Conservation (phyloP, 441 rosid species). For the Arabidopsis lyrata region DNA sequence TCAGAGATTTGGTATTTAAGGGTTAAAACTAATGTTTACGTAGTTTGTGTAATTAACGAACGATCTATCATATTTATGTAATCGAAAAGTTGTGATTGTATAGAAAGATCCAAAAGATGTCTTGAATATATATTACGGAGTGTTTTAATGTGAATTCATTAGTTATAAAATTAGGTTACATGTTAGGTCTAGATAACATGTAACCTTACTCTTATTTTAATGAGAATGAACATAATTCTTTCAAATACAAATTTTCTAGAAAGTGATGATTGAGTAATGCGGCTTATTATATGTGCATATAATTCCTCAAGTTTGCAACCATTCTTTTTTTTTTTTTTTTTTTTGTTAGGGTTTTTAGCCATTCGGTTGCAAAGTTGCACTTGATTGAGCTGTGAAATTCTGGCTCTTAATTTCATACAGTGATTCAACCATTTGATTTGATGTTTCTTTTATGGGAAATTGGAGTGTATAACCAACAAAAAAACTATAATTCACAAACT, state of each 20-base stretch:
- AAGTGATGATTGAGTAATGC: neutral
- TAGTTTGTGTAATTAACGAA: neutral
- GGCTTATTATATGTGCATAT: slow-evolving; percentile 9
- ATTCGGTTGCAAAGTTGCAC: neutral
- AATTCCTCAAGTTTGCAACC: neutral
- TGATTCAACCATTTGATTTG: slow-evolving; percentile 24
- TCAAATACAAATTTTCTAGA: too few species aligned
- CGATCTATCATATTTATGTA: neutral
- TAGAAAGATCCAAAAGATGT: neutral
- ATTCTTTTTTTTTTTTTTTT: neutral
- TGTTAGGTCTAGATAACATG: slow-evolving; percentile 5
- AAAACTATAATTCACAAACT: too few species aligned
- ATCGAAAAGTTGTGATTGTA: too few species aligned
- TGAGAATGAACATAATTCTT: neutral
- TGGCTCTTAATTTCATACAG: neutral
- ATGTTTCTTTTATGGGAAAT: neutral
- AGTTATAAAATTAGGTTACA: slow-evolving; percentile 24
- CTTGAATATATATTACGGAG: neutral
- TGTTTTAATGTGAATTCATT: slow-evolving; percentile 19
- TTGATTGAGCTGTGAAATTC: slow-evolving; percentile 14
- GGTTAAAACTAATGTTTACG: neutral
- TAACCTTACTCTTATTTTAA: slow-evolving; percentile 2
- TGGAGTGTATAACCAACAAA: too few species aligned
- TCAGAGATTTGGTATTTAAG: neutral
- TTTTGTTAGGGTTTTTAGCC: too few species aligned